phyloP scores from a whole-genome alignment of 352 stramenopile species.

The Phytophthora macrochlamydospora region DNA sequence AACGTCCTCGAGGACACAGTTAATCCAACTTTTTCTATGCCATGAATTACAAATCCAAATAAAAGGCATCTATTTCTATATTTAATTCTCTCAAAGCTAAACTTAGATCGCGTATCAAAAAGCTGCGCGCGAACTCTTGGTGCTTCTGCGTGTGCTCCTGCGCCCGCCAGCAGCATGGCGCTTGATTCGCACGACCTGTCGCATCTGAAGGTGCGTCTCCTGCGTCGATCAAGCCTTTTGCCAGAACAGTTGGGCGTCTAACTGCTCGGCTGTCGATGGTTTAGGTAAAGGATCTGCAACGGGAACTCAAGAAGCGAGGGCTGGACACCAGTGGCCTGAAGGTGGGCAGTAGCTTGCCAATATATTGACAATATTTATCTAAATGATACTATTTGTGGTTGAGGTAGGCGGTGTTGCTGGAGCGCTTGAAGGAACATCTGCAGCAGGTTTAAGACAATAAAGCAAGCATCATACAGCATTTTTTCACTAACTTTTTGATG shows the following conservation, averaged over 20 bases:
- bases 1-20: neutral
- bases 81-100: no score
- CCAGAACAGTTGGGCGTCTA: neutral
- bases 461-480: neutral
- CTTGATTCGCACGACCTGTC: constrained; percentile 19
- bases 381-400: neutral
- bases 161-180: constrained; percentile 11
- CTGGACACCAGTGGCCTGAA: constrained; percentile 50
- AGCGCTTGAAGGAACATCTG: constrained; percentile 43
- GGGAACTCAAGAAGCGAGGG: constrained; percentile 43
- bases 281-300: constrained; percentile 64
- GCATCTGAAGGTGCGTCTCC: constrained; percentile 26
- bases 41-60: no score
- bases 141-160: neutral
- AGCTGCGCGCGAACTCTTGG: neutral
- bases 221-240: neutral
- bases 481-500: neutral
- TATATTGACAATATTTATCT: neutral
- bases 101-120: neutral
- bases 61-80: no score
- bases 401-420: constrained; percentile 36
- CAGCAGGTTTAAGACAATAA: constrained; percentile 24
- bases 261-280: neutral
- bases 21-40: neutral
- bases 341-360: constrained; percentile 10